Evolutionary conservation across 139 green algal species (phyloP).

Genomic region (Closterium sp.): DNA sequence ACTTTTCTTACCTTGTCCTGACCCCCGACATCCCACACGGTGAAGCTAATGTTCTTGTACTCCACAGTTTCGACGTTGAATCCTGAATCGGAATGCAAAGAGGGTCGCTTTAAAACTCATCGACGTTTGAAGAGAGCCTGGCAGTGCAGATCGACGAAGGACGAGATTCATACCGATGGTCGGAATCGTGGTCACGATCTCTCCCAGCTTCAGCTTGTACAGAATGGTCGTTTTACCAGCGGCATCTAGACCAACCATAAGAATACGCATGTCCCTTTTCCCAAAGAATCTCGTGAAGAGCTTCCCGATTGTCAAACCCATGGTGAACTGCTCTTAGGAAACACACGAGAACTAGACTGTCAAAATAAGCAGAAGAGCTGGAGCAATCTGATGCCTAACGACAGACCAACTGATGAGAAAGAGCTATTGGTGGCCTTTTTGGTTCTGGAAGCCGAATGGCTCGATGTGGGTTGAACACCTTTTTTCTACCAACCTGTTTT

Average conservation of each 20-base stretch:
- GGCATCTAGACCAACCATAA: slow-evolving; percentile 97
- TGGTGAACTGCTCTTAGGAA: slow-evolving; percentile 53
- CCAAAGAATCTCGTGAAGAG: slow-evolving; percentile 68
- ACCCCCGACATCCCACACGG: slow-evolving; percentile 71
- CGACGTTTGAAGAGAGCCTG: not conserved
- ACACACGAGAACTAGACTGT: not conserved
- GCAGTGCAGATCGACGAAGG: not conserved
- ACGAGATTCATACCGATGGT: slow-evolving; percentile 79
- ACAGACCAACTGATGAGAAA: not conserved
- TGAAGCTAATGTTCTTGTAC: slow-evolving; percentile 98
- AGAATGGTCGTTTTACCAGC: slow-evolving; percentile 98
- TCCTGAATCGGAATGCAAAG: slow-evolving; percentile 46
- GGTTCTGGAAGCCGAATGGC: not conserved
- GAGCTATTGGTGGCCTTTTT: not conserved
- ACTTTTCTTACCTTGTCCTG: slow-evolving; percentile 83
- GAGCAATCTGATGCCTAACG: not conserved
- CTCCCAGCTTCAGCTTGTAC: slow-evolving; percentile 98
- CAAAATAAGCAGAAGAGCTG: not conserved
- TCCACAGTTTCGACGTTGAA: slow-evolving; percentile 93
- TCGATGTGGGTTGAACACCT: not conserved
- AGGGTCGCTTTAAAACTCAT: not conserved
- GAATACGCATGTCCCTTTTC: slow-evolving; percentile 92
- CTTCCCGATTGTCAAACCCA: slow-evolving; percentile 93
- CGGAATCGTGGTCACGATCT: slow-evolving; percentile 85
- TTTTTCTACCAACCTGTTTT: not conserved